Evolutionary conservation across 768 basidiomycete genomes (phyloP).

Genomic region (Rhodotorula diobovata): DNA sequence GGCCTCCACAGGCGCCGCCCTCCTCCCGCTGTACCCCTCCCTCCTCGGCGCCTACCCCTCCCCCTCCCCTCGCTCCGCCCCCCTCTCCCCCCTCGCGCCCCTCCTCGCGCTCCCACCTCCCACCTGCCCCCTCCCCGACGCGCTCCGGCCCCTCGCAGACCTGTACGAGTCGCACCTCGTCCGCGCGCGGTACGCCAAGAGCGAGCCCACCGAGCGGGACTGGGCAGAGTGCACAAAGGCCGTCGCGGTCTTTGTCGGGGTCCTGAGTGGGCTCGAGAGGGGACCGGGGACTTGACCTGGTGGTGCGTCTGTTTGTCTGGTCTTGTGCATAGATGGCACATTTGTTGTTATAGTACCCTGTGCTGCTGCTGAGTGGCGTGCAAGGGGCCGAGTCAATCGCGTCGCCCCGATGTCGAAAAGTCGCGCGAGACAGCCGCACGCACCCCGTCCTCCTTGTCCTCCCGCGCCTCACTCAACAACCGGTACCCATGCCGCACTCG

Average conservation of each 20-base stretch:
- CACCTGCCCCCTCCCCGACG: slow-evolving; percentile 2
- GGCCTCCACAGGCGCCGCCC: neutral
- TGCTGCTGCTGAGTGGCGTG: too few species aligned
- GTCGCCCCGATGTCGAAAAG: too few species aligned
- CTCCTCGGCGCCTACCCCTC: slow-evolving; percentile 6
- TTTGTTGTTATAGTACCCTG: neutral
- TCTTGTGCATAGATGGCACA: too few species aligned
- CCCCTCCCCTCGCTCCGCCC: neutral
- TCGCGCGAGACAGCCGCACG: too few species aligned
- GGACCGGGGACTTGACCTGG: neutral
- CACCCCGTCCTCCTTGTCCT: too few species aligned
- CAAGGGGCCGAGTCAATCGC: too few species aligned
- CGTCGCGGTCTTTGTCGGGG: slow-evolving; percentile 21
- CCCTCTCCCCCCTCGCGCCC: slow-evolving; percentile 17
- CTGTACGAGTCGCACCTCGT: slow-evolving; percentile 19
- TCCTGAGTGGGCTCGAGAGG: neutral
- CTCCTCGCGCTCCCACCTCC: neutral
- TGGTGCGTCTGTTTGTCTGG: too few species aligned
- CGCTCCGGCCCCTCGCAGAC: slow-evolving; percentile 19
- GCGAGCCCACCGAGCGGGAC: slow-evolving; percentile 15
- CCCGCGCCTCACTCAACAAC: too few species aligned
- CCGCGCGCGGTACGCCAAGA: slow-evolving; percentile 1
- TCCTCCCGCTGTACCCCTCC: neutral
- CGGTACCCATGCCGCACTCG: too few species aligned
- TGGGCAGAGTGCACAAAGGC: slow-evolving; percentile 13